Evolutionary conservation across 2,329 filamentous ascomycete genomes (phyloP), one percentile per base, ranked within the genome.

Genomic region (Fonsecaea monophora): DNA sequence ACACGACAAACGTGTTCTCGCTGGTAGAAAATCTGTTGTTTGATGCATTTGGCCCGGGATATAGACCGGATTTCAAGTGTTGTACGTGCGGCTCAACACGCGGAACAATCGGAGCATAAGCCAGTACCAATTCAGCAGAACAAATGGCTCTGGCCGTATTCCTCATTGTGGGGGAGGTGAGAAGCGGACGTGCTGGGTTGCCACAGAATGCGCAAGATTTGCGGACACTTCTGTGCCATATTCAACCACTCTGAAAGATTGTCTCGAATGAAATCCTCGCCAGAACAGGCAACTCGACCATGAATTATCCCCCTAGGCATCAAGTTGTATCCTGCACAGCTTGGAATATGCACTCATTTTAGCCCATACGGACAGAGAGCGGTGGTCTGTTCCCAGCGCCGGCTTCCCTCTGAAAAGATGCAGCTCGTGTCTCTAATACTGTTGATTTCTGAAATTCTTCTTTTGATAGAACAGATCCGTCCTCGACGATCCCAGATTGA

Each of bases 401-500:
- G 25, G 18, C 45, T 12, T 5, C 4, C 45, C 18, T 50, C 18
- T 10, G 25, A 4, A 4, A 3, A 4, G 45, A 25, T 25, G 3
- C 18, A 21, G n/a, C 18, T 5, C 7, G 21, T 21, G 21, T 30
- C 7, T n/a, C n/a, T 53, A 70, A 40, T 70, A 68, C 34, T 72
- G 62, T 59, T 88, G 85, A 82, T 88, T 89, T 73, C 86, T 79
- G 75, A 88, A 88, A 82, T 87, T 82, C 83, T 92, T 92, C 79
- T 91, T 91, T 80, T 90, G 87, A 78, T 90, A 89, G 73, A 89
- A 87, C 81, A 98, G 85, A 86, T 99, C 95, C 76, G 95, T 99
- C 81, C 95, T 89, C 66, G 91, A 95, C 84, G 92, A 96, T 50
- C 95, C 95, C 77, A 99, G 82, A 78, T 99, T 99, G 78, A 99